Evolutionary conservation across 1,284 basidiomycete genomes (phyloP), one percentile per base, ranked within the genome.

Genomic region (Fomitopsis palustris): DNA sequence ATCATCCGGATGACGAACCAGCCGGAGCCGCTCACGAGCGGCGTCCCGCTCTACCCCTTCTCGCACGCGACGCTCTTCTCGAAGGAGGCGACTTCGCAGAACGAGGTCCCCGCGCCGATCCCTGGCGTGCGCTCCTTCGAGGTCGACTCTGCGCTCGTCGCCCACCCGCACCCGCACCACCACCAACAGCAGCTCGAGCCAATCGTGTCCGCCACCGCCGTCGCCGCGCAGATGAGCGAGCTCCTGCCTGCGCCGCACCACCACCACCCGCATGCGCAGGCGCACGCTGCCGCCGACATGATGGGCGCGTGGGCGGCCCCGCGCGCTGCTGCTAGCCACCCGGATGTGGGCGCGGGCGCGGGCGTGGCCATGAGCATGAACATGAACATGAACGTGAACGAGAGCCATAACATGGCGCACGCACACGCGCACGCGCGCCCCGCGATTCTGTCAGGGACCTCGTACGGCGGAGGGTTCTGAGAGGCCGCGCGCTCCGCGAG

Each of bases 1-100:
- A 92, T 92, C 61, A 84, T 92, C n/a, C 79, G 86, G 57, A 82
- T 90, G 77, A 92, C 91, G 16, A 83, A 81, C 19, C 89, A 92
- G 70, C 86, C 87, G 67, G 83, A 83, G 62, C 89, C 91, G 16
- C 77, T 92, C 38, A 84, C 90, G 70, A 86, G 91, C 58, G 86
- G 87, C 31, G 79, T 91, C 21, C 90, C 90, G 1, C 78, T 92
- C 45, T 92, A 88, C 74, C 87, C 88, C 1, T 91, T 90, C 70
- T 90, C 90, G 21, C 85, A 86, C 66, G 77, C 81, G 55, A 80
- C 83, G 12, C 72, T 89, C 25, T 92, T 88, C 75, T 73, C 70
- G 51, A 73, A 74, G 61, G 65, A 67, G 49, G 67, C 64, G 35
- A 57, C 62, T 23, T 67, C 66, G 5, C 60, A 58, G 31, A 69